Evolutionary conservation across 495 filamentous ascomycete species (phyloP).

Genomic region (Trichoderma erinaceum): DNA sequence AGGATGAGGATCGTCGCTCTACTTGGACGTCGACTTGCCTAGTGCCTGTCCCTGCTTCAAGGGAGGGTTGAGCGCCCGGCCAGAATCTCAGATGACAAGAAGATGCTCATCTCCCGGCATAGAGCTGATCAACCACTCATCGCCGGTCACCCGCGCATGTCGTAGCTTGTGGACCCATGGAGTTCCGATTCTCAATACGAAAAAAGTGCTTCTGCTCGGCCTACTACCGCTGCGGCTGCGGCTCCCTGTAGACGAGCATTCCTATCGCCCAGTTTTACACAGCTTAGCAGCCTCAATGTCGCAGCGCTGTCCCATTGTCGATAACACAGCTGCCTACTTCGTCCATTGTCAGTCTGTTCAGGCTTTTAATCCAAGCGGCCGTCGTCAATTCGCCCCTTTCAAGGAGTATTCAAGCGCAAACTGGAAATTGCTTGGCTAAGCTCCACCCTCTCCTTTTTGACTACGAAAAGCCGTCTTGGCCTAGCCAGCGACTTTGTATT

Average conservation of each 20-base stretch:
- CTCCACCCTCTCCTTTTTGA: conserved; percentile 10
- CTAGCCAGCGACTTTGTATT: not conserved
- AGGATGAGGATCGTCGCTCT: not conserved
- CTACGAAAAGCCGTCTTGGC: conserved; percentile 4
- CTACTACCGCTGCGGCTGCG: not conserved
- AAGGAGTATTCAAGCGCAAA: not conserved
- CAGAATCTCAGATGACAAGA: conserved; percentile 6
- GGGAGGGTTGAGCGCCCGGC: not conserved
- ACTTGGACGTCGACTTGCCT: not conserved
- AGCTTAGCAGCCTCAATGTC: conserved; percentile 8
- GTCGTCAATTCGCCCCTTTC: not conserved
- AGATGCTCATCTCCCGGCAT: conserved; percentile 6
- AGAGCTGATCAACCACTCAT: conserved; percentile 5
- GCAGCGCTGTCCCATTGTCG: not conserved
- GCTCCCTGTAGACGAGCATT: not conserved
- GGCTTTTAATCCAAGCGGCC: too few species aligned
- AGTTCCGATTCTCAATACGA: conserved; percentile 1
- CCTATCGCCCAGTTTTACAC: not conserved
- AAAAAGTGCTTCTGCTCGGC: not conserved
- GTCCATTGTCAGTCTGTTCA: not conserved
- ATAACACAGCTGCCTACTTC: not conserved
- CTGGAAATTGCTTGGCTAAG: not conserved
- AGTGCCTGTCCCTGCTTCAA: not conserved
- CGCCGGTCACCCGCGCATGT: not conserved
- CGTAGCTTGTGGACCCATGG: not conserved